Percentiles rank a stretch among this genome's conserved stretches.
Conservation (phyloP, 345 rosid genomes). For the Eutrema heterophyllum region DNA sequence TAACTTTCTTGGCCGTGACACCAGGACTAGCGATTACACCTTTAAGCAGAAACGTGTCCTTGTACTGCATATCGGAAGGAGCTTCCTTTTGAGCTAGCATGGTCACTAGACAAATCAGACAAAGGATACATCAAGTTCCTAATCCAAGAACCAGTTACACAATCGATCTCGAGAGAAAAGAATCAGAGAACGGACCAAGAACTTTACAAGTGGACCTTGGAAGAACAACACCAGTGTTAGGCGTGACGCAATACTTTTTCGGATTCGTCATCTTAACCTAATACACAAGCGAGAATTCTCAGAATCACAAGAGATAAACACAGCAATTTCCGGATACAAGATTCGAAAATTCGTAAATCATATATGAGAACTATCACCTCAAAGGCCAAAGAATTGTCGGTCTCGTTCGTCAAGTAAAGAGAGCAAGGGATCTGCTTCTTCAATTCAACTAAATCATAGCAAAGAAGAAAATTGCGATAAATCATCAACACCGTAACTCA, state of each 20-base stretch:
- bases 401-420: constrained; percentile 72
- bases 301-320: background rate
- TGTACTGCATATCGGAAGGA: constrained; percentile 77
- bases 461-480: background rate
- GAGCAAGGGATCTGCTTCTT: constrained; percentile 83
- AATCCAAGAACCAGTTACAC: background rate
- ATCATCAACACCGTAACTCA: background rate
- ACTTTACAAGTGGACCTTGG: constrained; percentile 65
- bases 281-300: constrained; percentile 5
- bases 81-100: constrained; percentile 93
- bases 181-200: constrained; percentile 39
- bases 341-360: background rate
- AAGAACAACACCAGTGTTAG: constrained; percentile 68
- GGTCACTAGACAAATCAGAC: constrained; percentile 45
- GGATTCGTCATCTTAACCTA: constrained; percentile 93
- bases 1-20: constrained; percentile 50
- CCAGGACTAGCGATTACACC: constrained; percentile 58
- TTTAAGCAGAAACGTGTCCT: constrained; percentile 83
- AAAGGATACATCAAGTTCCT: background rate
- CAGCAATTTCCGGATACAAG: background rate
- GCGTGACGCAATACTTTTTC: constrained; percentile 81
- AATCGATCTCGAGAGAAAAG: background rate
- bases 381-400: constrained; percentile 66
- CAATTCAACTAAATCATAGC: constrained; percentile 59
- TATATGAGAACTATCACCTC: constrained; percentile 42